Evolutionary conservation across 441 rosid species (phyloP).

Genomic region (Euphorbia corollata): DNA sequence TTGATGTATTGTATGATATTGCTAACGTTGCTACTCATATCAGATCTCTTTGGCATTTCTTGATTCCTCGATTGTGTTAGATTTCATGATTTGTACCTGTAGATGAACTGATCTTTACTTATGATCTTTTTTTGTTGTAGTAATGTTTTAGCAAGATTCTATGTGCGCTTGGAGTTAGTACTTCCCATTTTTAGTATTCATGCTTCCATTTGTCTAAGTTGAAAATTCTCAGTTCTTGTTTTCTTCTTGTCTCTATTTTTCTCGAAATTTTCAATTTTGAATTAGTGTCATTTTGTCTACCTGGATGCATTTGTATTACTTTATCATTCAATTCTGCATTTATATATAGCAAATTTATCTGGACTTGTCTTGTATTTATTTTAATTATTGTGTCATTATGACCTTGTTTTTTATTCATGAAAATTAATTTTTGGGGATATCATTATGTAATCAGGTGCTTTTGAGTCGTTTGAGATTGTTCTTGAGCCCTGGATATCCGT

Average conservation of each 20-base stretch:
- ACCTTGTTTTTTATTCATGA: neutral
- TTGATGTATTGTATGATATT: neutral
- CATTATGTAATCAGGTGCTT: slow-evolving; percentile 37
- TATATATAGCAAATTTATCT: neutral
- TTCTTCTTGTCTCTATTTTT: neutral
- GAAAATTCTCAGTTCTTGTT: neutral
- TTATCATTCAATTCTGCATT: neutral
- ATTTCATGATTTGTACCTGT: neutral
- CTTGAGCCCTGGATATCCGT: slow-evolving; percentile 85
- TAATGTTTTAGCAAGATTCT: neutral
- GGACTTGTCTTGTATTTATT: neutral
- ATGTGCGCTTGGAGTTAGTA: no score
- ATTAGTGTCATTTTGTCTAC: neutral
- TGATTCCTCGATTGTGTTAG: neutral
- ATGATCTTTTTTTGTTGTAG: no score
- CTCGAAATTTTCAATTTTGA: neutral
- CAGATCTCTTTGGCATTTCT: neutral
- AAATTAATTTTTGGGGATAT: neutral
- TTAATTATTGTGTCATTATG: neutral
- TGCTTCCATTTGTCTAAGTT: neutral
- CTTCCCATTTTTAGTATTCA: no score
- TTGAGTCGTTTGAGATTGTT: slow-evolving; percentile 71
- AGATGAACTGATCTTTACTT: neutral
- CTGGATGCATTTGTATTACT: neutral
- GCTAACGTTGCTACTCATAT: neutral